phyloP scores from a whole-genome alignment of 2,329 filamentous ascomycete species.

The Apiospora pterosperma region DNA sequence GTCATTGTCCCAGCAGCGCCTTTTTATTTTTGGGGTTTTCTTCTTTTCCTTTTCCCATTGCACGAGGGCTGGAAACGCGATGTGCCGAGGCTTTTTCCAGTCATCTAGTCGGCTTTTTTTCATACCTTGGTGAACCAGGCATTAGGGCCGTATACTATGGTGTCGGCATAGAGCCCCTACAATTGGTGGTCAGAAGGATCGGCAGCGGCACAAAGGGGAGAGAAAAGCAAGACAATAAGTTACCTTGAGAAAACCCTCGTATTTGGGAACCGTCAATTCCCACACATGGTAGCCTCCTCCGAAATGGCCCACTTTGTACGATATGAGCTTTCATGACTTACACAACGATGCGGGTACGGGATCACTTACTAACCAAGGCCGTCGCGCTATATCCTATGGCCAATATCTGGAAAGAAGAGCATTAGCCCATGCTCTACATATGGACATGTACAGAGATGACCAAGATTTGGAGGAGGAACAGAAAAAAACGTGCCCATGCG shows the following conservation, averaged over 20 bases:
- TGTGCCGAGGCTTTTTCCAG: too few relatives aligned
- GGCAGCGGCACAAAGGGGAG: too few relatives aligned
- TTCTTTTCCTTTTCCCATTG: too few relatives aligned
- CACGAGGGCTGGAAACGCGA: too few relatives aligned
- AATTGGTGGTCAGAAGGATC: not conserved
- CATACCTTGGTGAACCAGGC: conserved; percentile 4
- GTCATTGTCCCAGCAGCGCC: not conserved
- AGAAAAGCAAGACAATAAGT: not conserved
- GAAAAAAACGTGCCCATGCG: not conserved
- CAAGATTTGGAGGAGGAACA: not conserved
- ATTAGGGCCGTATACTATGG: not conserved
- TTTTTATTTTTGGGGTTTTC: too few relatives aligned
- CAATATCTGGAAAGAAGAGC: not conserved
- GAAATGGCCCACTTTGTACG: not conserved
- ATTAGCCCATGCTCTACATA: too few relatives aligned
- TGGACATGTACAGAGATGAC: too few relatives aligned
- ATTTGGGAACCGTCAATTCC: not conserved
- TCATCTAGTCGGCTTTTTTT: too few relatives aligned
- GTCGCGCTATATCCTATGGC: not conserved
- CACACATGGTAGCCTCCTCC: not conserved
- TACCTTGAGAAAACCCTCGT: conserved; percentile 5
- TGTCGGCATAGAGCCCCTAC: not conserved
- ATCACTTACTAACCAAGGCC: not conserved
- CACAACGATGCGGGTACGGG: not conserved
- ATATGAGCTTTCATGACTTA: not conserved